Base-by-base conservation (phyloP, 2,329 filamentous ascomycete species). In the Epichloe brachyelytri region DNA sequence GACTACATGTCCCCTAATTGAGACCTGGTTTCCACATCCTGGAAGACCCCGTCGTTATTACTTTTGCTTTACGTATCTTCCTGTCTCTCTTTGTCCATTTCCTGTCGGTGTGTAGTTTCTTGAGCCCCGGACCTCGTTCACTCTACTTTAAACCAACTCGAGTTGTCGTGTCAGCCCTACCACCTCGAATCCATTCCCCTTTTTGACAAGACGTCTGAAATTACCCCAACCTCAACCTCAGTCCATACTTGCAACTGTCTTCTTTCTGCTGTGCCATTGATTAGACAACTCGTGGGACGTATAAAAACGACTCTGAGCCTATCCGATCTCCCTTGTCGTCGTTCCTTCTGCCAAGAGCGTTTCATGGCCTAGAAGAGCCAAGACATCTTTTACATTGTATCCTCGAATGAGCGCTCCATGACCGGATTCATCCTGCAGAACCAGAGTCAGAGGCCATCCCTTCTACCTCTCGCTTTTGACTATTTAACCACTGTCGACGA, bases 131-230 rank as follows among this genome's bases (percentile, higher is more conserved):
- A 19, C 39, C 50, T 39, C 19, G 50, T 51, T 34, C 50, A 19
- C 48, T 20, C 43, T 36, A 40, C 39, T 34, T 43, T n/a, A 34
- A 45, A 33, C 5, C n/a, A 48, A 48, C 40, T 15, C 30, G n/a
- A 30, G 50, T n/a, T 44, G 33, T 45, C 41, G n/a, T 46, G 40
- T 52, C 51, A 52, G 51, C 46, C 46, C 50, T 49, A 52, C 36
- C 44, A 45, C 46, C 11, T 38, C 41, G 34, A 48, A 44, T 22
- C 40, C 30, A 37, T 30, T 12, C 39, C 50, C 46, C 20, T 20
- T 26, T 20, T 44, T 33, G 19, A 36, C 17, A 11, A 17, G 14
- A 26, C 26, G 36, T 26, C 37, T n/a, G 22, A 34, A 12, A 17
- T 17, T 48, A 4, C 33, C 15, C 22, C 41, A 15, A 26, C 4